Evolutionary conservation across 495 filamentous ascomycete genomes (phyloP), one percentile per base, ranked within the genome.

Genomic region (Aspergillus haitiensis): DNA sequence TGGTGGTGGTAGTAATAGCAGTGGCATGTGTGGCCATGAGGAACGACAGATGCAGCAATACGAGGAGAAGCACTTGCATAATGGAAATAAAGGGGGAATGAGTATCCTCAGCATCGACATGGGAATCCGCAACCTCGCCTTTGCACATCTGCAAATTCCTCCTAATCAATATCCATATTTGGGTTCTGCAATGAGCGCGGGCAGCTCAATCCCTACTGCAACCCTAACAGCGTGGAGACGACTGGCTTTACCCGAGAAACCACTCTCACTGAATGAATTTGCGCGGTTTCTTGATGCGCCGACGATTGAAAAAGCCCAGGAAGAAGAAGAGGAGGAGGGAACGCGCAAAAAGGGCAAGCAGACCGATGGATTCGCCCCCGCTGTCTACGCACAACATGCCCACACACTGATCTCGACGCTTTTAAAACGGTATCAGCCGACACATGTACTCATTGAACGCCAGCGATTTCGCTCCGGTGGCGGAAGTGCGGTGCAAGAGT

Each of bases 51-150:
- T 1, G 21, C 21, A 27, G 3, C 21, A 27, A 27, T 3, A 27
- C 21, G 21, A 27, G 21, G 3, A 18, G 32, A 52, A 16, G 42
- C 8, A n/a, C n/a, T 15, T 6, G 27, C 51, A 32, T 15, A n/a
- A 7, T 35, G 48, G n/a, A 11, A 13, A 44, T 42, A 48, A 58
- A 11, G 18, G 39, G n/a, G 35, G 52, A 6, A n/a, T 63, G 59
- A 78, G 80, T 33, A 82, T 98, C 50, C 69, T 97, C 21, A 92
- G 90, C 69, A 88, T 94, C 65, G 91, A 97, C 73, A 86, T 97
- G 82, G 91, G 92, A 45, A 86, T 97, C 65, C 83, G 84, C 44
- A 95, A 94, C 73, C 76, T 96, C 13, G 93, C 91, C 12, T 91
- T 87, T 63, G 73, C 75, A 37, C 69, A 75, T 70, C 48, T 79